Conservation (phyloP, 2,329 filamentous ascomycete species). For the Fusarium vanettenii region DNA sequence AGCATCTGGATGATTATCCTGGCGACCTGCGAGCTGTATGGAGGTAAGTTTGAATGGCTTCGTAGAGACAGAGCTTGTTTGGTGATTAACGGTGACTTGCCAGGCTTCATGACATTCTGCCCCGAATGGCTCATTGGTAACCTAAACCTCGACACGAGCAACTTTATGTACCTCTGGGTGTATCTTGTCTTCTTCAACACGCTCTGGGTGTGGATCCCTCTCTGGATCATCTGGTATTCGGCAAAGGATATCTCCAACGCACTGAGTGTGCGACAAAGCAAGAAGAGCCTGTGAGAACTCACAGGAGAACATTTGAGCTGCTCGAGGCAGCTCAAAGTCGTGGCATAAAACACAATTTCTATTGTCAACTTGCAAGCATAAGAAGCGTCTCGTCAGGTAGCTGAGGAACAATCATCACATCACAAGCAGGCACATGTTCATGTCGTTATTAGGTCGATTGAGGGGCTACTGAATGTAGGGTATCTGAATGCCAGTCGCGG, state of each 20-base stretch:
- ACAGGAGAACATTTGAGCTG: background rate
- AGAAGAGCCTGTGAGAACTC: constrained; percentile 44
- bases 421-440: background rate
- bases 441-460: constrained; percentile 28
- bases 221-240: constrained; percentile 68
- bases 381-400: background rate
- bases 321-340: background rate
- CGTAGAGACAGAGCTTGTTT: background rate
- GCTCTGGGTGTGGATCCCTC: constrained; percentile 73
- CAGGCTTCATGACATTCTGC: constrained; percentile 77
- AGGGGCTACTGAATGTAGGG: constrained; percentile 37
- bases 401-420: background rate
- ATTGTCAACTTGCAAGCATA: background rate
- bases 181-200: constrained; percentile 77
- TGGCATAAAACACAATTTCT: background rate
- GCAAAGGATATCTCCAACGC: constrained; percentile 66
- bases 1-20: constrained; percentile 73
- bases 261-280: constrained; percentile 51
- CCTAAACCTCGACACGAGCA: constrained; percentile 71
- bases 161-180: constrained; percentile 76
- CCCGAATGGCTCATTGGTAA: constrained; percentile 75
- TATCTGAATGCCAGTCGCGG: constrained; percentile 35
- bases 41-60: constrained; percentile 56
- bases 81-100: background rate
- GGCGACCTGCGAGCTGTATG: constrained; percentile 75